Conservation (phyloP, 129 eudicot species). For the Escallonia herrerae region DNA sequence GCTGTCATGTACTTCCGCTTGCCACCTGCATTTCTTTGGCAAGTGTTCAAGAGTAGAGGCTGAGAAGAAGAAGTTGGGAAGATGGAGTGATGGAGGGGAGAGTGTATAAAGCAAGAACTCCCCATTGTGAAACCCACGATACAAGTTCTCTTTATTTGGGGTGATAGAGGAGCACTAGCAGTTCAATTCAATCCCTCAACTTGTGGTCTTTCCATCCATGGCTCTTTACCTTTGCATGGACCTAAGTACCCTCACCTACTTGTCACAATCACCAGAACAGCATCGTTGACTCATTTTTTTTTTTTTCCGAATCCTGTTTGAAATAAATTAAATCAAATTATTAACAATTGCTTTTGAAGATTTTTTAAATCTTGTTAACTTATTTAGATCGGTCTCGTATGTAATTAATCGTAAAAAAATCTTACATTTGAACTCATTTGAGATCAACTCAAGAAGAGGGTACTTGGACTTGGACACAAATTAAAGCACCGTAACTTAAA, state of each 20-base stretch:
- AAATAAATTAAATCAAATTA: too few relatives aligned
- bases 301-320: too few relatives aligned
- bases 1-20: conserved; percentile 23
- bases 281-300: not conserved
- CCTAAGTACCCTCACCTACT: conserved; percentile 18
- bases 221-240: not conserved
- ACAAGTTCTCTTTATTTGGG: conserved; percentile 9
- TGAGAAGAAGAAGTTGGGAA: conserved; percentile 16
- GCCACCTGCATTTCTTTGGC: conserved; percentile 26
- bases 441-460: too few relatives aligned
- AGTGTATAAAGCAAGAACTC: conserved; percentile 33
- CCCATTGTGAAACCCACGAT: conserved; percentile 43
- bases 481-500: too few relatives aligned
- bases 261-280: not conserved
- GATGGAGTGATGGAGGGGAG: conserved; percentile 21
- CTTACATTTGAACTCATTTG: too few relatives aligned
- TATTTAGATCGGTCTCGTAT: too few relatives aligned
- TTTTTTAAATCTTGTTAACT: too few relatives aligned
- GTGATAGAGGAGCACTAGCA: conserved; percentile 5
- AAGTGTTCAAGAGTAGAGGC: conserved; percentile 25
- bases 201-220: conserved; percentile 1
- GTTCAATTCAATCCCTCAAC: not conserved
- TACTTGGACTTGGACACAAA: too few relatives aligned
- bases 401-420: too few relatives aligned
- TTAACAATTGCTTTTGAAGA: too few relatives aligned